Conservation (phyloP, 2,329 filamentous ascomycete genomes). For the Aspergillus texensis region DNA sequence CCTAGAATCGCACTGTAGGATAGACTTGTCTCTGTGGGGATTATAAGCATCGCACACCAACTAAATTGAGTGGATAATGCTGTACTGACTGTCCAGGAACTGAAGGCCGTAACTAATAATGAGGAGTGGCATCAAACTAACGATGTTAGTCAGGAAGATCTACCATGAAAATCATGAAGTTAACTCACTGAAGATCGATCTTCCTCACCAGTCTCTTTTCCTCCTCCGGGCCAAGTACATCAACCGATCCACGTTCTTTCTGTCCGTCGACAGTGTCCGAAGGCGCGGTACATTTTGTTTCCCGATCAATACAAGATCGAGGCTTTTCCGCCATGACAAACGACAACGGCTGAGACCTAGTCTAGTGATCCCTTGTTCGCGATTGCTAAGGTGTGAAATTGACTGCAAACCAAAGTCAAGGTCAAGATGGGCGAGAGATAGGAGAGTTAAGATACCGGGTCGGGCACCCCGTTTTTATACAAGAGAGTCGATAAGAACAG, state of each 20-base stretch:
- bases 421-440: not conserved
- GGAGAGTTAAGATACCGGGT: not conserved
- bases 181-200: constrained; percentile 16
- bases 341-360: too few relatives aligned
- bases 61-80: too few relatives aligned
- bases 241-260: constrained; percentile 8
- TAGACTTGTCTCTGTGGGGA: constrained; percentile 18
- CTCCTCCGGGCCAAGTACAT: constrained; percentile 10
- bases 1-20: constrained; percentile 20
- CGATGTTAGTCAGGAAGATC: not conserved
- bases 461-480: not conserved
- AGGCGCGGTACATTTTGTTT: not conserved
- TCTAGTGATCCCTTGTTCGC: not conserved
- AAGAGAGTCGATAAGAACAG: not conserved
- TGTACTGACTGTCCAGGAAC: constrained; percentile 31
- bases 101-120: constrained; percentile 27
- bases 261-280: not conserved
- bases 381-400: not conserved
- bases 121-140: constrained; percentile 23
- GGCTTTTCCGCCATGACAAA: not conserved
- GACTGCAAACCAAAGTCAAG: not conserved
- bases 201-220: constrained; percentile 20
- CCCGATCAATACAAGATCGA: not conserved
- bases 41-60: not conserved
- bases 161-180: not conserved